These are phyloP conservation scores for Salisapilia sapeloensis DNA, from an alignment of 352 stramenopile genomes.

Conservation along the genomic window DNA sequence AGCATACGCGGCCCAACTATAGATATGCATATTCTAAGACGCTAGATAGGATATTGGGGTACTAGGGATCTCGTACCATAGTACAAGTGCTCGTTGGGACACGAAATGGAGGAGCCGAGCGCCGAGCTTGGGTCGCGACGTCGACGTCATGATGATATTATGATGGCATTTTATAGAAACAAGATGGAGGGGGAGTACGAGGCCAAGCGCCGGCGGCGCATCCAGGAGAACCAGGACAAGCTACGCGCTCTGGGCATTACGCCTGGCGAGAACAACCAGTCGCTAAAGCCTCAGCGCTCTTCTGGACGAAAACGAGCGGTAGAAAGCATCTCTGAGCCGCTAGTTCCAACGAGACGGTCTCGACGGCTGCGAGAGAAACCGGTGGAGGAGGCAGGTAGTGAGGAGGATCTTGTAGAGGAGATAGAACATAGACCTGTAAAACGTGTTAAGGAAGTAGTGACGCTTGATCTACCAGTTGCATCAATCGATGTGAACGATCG, in stretches of 20 bases:
- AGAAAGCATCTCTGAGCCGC: no score
- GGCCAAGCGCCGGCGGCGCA: conserved; percentile 30
- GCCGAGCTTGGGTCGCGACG: conserved; percentile 4
- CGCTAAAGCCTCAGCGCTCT: no score
- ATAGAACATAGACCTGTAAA: no score
- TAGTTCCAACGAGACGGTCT: no score
- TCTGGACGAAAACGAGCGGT: no score
- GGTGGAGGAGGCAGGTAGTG: no score
- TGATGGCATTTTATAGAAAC: not conserved
- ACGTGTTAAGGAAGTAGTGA: no score
- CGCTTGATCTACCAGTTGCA: no score
- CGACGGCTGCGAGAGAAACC: no score
- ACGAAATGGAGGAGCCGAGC: conserved; percentile 9
- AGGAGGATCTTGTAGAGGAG: no score
- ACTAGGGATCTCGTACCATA: conserved; percentile 13
- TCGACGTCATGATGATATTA: not conserved
- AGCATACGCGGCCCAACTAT: conserved; percentile 46
- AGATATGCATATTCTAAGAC: not conserved
- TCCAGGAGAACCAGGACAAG: conserved; percentile 24
- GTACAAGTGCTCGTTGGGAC: conserved; percentile 9
- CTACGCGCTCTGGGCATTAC: conserved; percentile 24
- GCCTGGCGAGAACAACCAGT: no score
- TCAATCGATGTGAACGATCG: no score
- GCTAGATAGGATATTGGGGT: not conserved
- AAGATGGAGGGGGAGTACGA: conserved; percentile 24